Evolutionary conservation across 495 filamentous ascomycete genomes (phyloP).

Genomic region (Penicillium pulvis): DNA sequence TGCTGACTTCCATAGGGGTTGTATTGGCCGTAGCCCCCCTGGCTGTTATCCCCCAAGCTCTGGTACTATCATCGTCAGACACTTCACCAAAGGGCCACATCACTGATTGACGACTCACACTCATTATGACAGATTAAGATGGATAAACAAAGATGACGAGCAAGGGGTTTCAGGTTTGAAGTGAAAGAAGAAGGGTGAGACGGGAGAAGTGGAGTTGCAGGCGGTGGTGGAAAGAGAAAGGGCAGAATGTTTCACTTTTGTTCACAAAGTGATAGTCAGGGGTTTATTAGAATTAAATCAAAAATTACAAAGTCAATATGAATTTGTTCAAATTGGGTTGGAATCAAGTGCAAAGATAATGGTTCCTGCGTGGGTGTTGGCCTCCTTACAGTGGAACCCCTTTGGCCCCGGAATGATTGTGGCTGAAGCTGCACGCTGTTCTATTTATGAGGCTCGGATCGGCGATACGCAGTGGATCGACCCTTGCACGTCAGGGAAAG

Average conservation of each 20-base stretch:
- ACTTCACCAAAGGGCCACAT: slow-evolving; percentile 1
- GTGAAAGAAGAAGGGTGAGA: slow-evolving; percentile 26
- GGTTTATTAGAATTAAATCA: background rate
- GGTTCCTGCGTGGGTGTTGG: slow-evolving; percentile 6
- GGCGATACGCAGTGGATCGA: slow-evolving; percentile 10
- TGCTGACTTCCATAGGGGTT: slow-evolving; percentile 63
- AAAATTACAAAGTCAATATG: background rate
- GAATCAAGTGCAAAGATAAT: background rate
- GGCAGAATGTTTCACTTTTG: slow-evolving; percentile 8
- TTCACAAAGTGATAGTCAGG: slow-evolving; percentile 15
- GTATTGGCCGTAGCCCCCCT: slow-evolving; percentile 60
- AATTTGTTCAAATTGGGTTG: background rate
- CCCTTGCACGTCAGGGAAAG: slow-evolving; percentile 11
- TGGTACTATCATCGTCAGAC: slow-evolving; percentile 28
- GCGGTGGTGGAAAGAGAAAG: slow-evolving; percentile 19
- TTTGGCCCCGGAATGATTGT: slow-evolving; percentile 11
- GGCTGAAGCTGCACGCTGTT: slow-evolving; percentile 18
- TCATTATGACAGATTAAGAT: slow-evolving; percentile 30
- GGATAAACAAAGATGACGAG: slow-evolving; percentile 19
- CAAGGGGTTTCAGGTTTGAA: slow-evolving; percentile 15
- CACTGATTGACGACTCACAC: slow-evolving; percentile 29
- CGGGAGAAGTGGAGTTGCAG: slow-evolving; percentile 28
- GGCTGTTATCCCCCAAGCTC: slow-evolving; percentile 32
- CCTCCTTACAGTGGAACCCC: slow-evolving; percentile 14
- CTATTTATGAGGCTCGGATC: slow-evolving; percentile 23